Evolutionary conservation across 2,329 filamentous ascomycete species (phyloP).

Genomic region (Calonectria henricotiae): DNA sequence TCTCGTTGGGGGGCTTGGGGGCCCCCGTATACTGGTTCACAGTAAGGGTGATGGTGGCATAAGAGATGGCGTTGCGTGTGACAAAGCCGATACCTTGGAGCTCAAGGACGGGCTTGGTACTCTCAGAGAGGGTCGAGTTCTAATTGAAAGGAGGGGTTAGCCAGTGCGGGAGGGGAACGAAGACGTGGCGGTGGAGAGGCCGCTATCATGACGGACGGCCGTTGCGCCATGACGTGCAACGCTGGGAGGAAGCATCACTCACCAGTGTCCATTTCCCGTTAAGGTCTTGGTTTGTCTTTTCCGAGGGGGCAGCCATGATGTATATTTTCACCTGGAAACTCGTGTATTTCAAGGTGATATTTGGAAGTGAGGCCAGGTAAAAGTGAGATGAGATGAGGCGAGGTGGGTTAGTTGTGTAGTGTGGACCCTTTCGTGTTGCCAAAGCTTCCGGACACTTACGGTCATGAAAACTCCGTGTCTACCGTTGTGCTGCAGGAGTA

Average conservation of each 20-base stretch:
- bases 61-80: slow-evolving; percentile 79
- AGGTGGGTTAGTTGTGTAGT: neutral
- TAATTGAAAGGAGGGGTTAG: slow-evolving; percentile 56
- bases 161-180: neutral
- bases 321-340: neutral
- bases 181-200: slow-evolving; percentile 28
- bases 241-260: slow-evolving; percentile 51
- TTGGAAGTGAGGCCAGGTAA: neutral
- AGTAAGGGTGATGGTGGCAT: slow-evolving; percentile 79
- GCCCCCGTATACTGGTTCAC: slow-evolving; percentile 70
- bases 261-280: slow-evolving; percentile 81
- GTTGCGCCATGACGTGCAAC: slow-evolving; percentile 11
- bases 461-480: neutral
- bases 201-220: slow-evolving; percentile 20
- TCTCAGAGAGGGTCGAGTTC: slow-evolving; percentile 84
- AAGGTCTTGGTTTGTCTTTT: slow-evolving; percentile 78
- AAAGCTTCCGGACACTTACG: neutral
- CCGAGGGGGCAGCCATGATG: slow-evolving; percentile 80
- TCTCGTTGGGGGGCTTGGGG: slow-evolving; percentile 60
- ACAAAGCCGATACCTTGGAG: slow-evolving; percentile 83
- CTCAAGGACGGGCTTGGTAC: slow-evolving; percentile 77
- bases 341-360: neutral
- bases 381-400: neutral
- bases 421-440: slow-evolving; percentile 11
- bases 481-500: slow-evolving; percentile 3